A percentile compares a stretch with the other conserved stretches of the same genome.
Evolutionary conservation across 495 filamentous ascomycete genomes (phyloP).

Genomic region (Podospora anserina): DNA sequence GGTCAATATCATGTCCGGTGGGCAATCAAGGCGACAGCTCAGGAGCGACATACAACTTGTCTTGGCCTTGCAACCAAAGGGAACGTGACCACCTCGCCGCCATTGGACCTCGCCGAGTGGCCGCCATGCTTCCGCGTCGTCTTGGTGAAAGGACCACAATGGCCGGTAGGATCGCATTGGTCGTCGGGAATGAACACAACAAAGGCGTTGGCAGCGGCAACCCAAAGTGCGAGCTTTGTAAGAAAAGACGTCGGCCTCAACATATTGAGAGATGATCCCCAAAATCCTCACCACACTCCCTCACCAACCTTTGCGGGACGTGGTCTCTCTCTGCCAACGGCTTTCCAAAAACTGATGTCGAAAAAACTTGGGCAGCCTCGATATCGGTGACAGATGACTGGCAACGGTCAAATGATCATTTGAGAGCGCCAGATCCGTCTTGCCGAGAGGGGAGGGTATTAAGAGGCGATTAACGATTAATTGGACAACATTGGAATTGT

Average conservation of each 20-base stretch:
- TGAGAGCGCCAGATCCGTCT: slow-evolving; percentile 12
- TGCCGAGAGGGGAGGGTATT: slow-evolving; percentile 29
- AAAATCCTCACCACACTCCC: slow-evolving; percentile 28
- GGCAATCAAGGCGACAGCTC: background rate
- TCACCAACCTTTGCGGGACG: slow-evolving; percentile 20
- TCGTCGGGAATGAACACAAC: slow-evolving; percentile 32
- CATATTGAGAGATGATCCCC: slow-evolving; percentile 37
- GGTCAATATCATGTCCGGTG: background rate
- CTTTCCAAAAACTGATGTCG: slow-evolving; percentile 10
- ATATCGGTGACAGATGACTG: background rate
- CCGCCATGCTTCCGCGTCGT: background rate
- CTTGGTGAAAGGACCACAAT: slow-evolving; percentile 11
- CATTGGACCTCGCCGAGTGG: background rate
- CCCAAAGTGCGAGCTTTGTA: slow-evolving; percentile 44
- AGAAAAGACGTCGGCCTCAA: slow-evolving; percentile 28
- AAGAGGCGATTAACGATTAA: slow-evolving; percentile 36
- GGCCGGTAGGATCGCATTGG: slow-evolving; percentile 20
- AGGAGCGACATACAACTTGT: slow-evolving; percentile 13
- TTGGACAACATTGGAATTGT: slow-evolving; percentile 33
- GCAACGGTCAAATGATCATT: slow-evolving; percentile 17
- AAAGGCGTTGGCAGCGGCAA: slow-evolving; percentile 38
- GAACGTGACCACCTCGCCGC: slow-evolving; percentile 17
- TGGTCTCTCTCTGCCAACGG: slow-evolving; percentile 17
- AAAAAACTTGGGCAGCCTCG: background rate
- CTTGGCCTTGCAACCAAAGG: slow-evolving; percentile 19